phyloP scores from a whole-genome alignment of 306 rosid genomes.

The Malus fusca region DNA sequence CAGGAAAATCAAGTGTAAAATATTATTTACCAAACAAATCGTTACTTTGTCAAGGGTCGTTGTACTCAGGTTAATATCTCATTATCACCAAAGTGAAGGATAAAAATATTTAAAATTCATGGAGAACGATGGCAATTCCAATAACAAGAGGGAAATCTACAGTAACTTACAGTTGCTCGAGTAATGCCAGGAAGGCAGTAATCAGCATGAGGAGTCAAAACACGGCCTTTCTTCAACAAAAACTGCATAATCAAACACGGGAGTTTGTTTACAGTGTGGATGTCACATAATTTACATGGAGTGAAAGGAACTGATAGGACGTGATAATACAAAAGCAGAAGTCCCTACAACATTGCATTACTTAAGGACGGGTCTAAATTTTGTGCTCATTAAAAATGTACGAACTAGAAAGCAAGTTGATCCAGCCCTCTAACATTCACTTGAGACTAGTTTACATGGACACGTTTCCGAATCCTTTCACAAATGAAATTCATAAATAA shows the following conservation, averaged over 20 bases:
- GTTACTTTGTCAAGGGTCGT: no score
- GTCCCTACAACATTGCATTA: background rate
- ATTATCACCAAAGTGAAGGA: no score
- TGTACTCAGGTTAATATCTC: no score
- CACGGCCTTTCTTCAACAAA: conserved; percentile 63
- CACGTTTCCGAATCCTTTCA: background rate
- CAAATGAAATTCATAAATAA: background rate
- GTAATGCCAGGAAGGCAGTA: conserved; percentile 89
- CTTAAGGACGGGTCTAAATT: background rate
- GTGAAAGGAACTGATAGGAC: background rate
- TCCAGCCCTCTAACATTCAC: background rate
- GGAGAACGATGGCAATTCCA: background rate
- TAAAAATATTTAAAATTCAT: background rate
- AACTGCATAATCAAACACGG: conserved; percentile 41
- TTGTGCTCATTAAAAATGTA: background rate
- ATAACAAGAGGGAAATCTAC: conserved; percentile 2
- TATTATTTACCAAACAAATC: background rate
- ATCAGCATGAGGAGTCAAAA: conserved; percentile 80
- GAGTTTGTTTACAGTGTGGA: background rate
- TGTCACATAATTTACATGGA: background rate
- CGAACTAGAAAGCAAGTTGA: background rate
- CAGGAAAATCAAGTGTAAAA: background rate
- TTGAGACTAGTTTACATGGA: background rate
- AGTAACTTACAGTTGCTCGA: conserved; percentile 58
- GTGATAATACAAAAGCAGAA: background rate